Conservation (phyloP, 495 filamentous ascomycete species). For the Podospora conica region DNA sequence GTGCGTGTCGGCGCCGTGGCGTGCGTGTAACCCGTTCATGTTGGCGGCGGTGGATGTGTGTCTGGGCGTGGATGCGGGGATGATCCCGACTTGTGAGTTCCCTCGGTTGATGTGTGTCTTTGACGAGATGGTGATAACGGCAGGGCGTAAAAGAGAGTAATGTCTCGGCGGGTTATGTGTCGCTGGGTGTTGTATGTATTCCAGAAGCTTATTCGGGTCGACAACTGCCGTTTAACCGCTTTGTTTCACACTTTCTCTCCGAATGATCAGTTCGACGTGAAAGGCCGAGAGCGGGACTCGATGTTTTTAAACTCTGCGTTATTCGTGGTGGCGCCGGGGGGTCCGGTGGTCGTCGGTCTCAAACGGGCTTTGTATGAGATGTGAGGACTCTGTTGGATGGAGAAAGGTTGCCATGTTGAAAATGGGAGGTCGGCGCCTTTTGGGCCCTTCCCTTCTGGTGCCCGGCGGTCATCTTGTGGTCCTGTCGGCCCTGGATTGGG, state of each 20-base stretch:
- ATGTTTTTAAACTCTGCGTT: background rate
- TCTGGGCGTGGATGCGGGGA: background rate
- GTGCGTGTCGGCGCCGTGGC: conserved; percentile 10
- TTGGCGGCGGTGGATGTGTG: background rate
- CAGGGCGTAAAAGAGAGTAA: background rate
- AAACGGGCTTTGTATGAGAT: background rate
- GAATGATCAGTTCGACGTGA: background rate
- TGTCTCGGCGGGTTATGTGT: background rate
- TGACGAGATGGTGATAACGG: conserved; percentile 2
- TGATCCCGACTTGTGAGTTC: background rate
- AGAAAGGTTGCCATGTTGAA: background rate
- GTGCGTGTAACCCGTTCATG: conserved; percentile 8
- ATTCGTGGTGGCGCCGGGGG: background rate
- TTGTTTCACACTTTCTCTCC: conserved; percentile 2
- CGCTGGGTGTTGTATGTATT: background rate
- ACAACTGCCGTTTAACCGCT: conserved; percentile 16
- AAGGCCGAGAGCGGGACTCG: background rate
- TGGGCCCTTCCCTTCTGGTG: background rate
- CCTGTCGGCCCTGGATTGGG: background rate
- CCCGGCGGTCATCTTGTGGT: background rate
- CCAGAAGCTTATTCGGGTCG: background rate
- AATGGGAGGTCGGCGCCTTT: background rate
- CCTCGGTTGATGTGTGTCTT: background rate
- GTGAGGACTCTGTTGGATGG: background rate
- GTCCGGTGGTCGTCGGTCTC: conserved; percentile 1